These are phyloP conservation scores for Fusarium dlaminii DNA, from an alignment of 2,329 filamentous ascomycete genomes.

Conservation along the genomic window DNA sequence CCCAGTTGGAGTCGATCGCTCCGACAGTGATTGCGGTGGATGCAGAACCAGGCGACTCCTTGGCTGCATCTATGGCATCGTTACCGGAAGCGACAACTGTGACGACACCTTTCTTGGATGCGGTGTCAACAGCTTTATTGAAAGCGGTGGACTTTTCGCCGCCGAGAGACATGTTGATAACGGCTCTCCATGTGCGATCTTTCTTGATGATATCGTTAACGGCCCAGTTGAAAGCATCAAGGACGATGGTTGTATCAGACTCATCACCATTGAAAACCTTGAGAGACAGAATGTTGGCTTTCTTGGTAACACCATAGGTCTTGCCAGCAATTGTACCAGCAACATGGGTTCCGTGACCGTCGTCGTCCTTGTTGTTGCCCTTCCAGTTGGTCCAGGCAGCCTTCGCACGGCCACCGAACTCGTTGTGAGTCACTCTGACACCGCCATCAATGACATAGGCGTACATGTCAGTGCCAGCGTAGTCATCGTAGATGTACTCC, in stretches of 20 bases:
- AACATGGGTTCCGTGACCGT: slow-evolving; percentile 33
- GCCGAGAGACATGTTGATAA: slow-evolving; percentile 57
- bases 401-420: slow-evolving; percentile 20
- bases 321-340: slow-evolving; percentile 32
- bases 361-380: background rate
- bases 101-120: slow-evolving; percentile 43
- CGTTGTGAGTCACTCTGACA: slow-evolving; percentile 7
- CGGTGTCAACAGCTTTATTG: slow-evolving; percentile 34
- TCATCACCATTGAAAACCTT: slow-evolving; percentile 50
- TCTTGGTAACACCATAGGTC: slow-evolving; percentile 50
- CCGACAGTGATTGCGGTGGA: slow-evolving; percentile 42
- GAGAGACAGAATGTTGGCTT: slow-evolving; percentile 52
- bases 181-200: slow-evolving; percentile 45
- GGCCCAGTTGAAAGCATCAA: slow-evolving; percentile 50
- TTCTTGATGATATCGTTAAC: slow-evolving; percentile 46
- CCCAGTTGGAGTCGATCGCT: slow-evolving; percentile 46
- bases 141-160: slow-evolving; percentile 17
- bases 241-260: slow-evolving; percentile 35
- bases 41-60: slow-evolving; percentile 37
- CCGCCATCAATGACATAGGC: slow-evolving; percentile 31
- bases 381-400: slow-evolving; percentile 16
- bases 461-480: slow-evolving; percentile 14
- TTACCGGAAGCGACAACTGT: slow-evolving; percentile 51
- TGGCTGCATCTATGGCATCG: slow-evolving; percentile 14
- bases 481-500: slow-evolving; percentile 21